Evolutionary conservation across 805 yeast species (phyloP).

Genomic region (Wickerhamiella slavikovae): DNA sequence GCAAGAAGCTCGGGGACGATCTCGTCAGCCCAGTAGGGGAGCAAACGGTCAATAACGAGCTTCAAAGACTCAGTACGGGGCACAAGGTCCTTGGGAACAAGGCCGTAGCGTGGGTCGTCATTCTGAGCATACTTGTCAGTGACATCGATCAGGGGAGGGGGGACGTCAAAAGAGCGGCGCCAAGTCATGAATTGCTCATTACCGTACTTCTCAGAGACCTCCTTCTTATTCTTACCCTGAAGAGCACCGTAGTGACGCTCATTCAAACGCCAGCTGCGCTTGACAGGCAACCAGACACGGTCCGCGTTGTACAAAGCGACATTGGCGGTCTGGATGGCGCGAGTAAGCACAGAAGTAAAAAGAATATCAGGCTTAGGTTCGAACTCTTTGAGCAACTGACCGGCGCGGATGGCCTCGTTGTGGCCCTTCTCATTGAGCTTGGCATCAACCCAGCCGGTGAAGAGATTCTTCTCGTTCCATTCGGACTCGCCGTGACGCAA

Average conservation of each 20-base stretch:
- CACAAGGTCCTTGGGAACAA: constrained; percentile 59
- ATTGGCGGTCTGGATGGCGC: constrained; percentile 96
- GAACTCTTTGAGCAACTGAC: constrained; percentile 73
- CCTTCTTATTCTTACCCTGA: constrained; percentile 97
- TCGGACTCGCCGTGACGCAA: constrained; percentile 99
- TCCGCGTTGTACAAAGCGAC: constrained; percentile 78
- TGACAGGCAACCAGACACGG: constrained; percentile 74
- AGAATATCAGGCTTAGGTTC: constrained; percentile 70
- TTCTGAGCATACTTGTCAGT: constrained; percentile 65
- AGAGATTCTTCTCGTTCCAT: constrained; percentile 94
- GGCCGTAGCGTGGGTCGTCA: constrained; percentile 68
- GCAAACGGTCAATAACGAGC: constrained; percentile 85
- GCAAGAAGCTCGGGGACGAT: constrained; percentile 65
- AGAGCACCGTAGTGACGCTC: constrained; percentile 98
- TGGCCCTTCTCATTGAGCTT: constrained; percentile 64
- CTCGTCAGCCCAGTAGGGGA: constrained; percentile 92
- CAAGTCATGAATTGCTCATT: constrained; percentile 83
- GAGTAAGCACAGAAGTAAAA: constrained; percentile 75
- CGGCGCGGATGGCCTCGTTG: constrained; percentile 85
- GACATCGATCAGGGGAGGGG: constrained; percentile 77
- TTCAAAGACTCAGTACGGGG: constrained; percentile 91
- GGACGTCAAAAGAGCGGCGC: constrained; percentile 95
- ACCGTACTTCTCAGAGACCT: constrained; percentile 71
- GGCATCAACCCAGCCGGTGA: constrained; percentile 99
- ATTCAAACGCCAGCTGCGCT: constrained; percentile 93